These are phyloP conservation scores for Suillus ampliporus DNA, from an alignment of 768 basidiomycete species.

Conservation along the genomic window DNA sequence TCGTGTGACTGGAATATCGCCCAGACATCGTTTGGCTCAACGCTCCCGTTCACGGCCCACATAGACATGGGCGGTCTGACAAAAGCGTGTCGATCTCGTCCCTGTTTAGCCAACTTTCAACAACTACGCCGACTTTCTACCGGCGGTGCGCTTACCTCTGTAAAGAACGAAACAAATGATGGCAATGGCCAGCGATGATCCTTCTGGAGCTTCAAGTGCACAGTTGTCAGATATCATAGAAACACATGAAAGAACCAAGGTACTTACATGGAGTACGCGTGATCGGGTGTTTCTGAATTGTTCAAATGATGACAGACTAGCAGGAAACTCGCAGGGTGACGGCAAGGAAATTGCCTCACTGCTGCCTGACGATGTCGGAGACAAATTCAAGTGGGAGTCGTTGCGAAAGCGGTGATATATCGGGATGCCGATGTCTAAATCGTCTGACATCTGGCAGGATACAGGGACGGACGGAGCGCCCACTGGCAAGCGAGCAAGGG, in stretches of 20 bases:
- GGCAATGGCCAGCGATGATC: conserved; percentile 25
- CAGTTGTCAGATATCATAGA: conserved; percentile 4
- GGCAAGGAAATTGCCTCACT: conserved; percentile 14
- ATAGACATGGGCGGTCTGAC: conserved; percentile 44
- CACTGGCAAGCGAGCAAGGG: not conserved
- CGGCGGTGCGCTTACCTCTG: conserved; percentile 20
- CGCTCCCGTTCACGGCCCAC: conserved; percentile 52
- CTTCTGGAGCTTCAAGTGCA: conserved; percentile 30
- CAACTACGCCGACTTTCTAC: not conserved
- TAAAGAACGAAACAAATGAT: conserved; percentile 33
- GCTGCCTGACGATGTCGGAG: conserved; percentile 26
- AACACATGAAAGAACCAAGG: not conserved
- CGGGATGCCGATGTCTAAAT: conserved; percentile 8
- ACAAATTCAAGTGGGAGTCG: conserved; percentile 40
- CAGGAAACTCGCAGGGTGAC: conserved; percentile 13
- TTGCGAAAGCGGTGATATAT: conserved; percentile 6
- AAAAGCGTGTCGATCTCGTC: conserved; percentile 16
- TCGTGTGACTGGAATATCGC: conserved; percentile 63
- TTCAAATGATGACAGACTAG: conserved; percentile 29
- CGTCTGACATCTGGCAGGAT: not conserved
- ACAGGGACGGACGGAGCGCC: conserved; percentile 2
- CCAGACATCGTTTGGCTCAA: conserved; percentile 50
- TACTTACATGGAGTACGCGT: conserved; percentile 58
- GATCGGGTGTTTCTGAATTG: conserved; percentile 57
- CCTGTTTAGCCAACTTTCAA: conserved; percentile 9